Evolutionary conservation across 1,284 basidiomycete species (phyloP).

Genomic region (Ganoderma lingzhi): DNA sequence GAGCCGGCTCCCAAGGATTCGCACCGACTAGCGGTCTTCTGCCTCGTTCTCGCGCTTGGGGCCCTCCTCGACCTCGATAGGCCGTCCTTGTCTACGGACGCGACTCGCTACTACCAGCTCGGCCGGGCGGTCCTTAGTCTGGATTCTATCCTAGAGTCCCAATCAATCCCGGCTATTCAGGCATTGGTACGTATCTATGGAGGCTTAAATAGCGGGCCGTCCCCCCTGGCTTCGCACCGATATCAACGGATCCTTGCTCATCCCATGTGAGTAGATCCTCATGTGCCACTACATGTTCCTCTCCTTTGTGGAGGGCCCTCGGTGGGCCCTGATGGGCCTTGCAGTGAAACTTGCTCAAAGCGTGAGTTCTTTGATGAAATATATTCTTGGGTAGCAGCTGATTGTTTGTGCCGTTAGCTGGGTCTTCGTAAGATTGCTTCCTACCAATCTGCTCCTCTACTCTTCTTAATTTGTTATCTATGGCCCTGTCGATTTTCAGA

Average conservation of each 20-base stretch:
- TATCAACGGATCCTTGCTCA: constrained; percentile 42
- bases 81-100: constrained; percentile 57
- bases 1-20: constrained; percentile 54
- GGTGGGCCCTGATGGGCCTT: constrained; percentile 75
- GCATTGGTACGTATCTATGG: constrained; percentile 57
- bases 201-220: neutral
- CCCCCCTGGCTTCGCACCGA: constrained; percentile 33
- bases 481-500: constrained; percentile 45
- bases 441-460: constrained; percentile 11
- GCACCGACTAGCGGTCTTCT: constrained; percentile 51
- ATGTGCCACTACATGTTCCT: constrained; percentile 79
- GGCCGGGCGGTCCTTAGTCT: constrained; percentile 64
- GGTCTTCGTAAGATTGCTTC: constrained; percentile 62
- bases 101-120: constrained; percentile 66
- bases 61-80: constrained; percentile 52
- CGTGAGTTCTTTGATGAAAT: constrained; percentile 49
- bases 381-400: constrained; percentile 12
- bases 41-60: constrained; percentile 45
- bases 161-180: constrained; percentile 67
- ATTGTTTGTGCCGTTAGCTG: constrained; percentile 50
- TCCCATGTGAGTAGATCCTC: constrained; percentile 53
- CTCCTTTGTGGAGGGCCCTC: constrained; percentile 67
- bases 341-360: constrained; percentile 73
- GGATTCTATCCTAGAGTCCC: constrained; percentile 69
- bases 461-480: constrained; percentile 6